Evolutionary conservation across 768 basidiomycete species (phyloP).

Genomic region (Rhizopogon sp.): DNA sequence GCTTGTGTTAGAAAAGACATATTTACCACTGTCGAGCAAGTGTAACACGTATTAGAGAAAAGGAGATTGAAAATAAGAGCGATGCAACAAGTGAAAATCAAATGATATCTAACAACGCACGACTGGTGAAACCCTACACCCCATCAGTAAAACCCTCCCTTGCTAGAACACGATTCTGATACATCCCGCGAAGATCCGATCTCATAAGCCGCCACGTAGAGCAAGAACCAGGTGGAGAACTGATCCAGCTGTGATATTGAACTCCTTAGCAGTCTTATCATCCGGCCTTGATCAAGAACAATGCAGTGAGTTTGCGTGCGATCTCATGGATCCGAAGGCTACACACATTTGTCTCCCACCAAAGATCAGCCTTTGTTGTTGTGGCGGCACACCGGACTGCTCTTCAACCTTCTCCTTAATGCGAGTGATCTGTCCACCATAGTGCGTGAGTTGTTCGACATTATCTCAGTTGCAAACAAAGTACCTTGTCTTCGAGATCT

Average conservation of each 20-base stretch:
- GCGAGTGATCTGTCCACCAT: slow-evolving; percentile 62
- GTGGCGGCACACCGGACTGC: slow-evolving; percentile 96
- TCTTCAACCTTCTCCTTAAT: slow-evolving; percentile 99
- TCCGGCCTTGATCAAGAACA: slow-evolving; percentile 60
- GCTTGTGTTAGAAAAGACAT: neutral
- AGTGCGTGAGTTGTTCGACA: neutral
- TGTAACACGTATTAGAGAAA: neutral
- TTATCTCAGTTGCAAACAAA: neutral
- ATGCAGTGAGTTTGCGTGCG: neutral
- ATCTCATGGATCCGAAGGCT: neutral
- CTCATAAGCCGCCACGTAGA: slow-evolving; percentile 80
- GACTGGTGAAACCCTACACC: slow-evolving; percentile 10
- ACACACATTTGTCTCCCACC: slow-evolving; percentile 89
- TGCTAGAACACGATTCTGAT: neutral
- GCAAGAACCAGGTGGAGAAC: slow-evolving; percentile 94
- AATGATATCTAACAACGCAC: slow-evolving; percentile 25
- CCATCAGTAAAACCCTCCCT: slow-evolving; percentile 5
- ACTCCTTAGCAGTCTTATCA: slow-evolving; percentile 84
- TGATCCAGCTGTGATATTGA: slow-evolving; percentile 78
- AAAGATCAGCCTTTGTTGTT: slow-evolving; percentile 92
- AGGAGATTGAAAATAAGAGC: neutral
- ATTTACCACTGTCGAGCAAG: neutral
- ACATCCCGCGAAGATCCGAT: slow-evolving; percentile 1
- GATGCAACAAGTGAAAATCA: slow-evolving; percentile 15
- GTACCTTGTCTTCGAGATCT: slow-evolving; percentile 80